phyloP scores from a whole-genome alignment of 2,329 filamentous ascomycete genomes.

The Remersonia thermophila region DNA sequence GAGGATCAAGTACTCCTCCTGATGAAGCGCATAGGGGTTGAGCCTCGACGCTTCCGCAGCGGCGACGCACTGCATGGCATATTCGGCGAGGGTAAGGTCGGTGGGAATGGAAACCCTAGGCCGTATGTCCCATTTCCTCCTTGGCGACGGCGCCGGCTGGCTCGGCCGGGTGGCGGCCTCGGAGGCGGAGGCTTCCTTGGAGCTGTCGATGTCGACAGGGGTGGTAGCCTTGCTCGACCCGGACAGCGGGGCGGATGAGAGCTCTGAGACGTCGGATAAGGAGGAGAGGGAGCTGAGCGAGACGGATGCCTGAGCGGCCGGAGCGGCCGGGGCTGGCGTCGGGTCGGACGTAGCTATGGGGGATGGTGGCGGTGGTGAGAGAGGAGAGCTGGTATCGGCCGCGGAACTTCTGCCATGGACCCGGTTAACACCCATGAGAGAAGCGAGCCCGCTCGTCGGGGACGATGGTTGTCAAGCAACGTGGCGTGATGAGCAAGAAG shows the following conservation, averaged over 20 bases:
- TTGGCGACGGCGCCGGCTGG: constrained; percentile 12
- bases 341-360: not conserved
- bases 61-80: constrained; percentile 81
- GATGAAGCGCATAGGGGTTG: constrained; percentile 78
- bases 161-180: constrained; percentile 6
- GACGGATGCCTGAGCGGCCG: constrained; percentile 24
- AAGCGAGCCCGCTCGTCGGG: too few relatives aligned
- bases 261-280: constrained; percentile 34
- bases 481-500: too few relatives aligned
- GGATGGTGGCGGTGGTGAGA: not conserved
- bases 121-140: constrained; percentile 44
- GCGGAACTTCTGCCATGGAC: not conserved
- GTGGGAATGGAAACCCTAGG: constrained; percentile 77
- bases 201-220: constrained; percentile 36
- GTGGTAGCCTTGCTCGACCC: constrained; percentile 53
- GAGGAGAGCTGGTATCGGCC: not conserved
- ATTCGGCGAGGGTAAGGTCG: constrained; percentile 59
- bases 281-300: constrained; percentile 38
- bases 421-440: not conserved
- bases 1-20: constrained; percentile 70
- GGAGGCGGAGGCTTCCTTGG: constrained; percentile 20
- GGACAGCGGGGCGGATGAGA: constrained; percentile 41
- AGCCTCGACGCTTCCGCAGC: constrained; percentile 83
- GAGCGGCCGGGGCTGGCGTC: not conserved
- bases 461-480: too few relatives aligned